A percentile compares a stretch with the other conserved stretches of the same genome.
phyloP scores from a whole-genome alignment of 306 rosid species.

The Lathyrus sativus region DNA sequence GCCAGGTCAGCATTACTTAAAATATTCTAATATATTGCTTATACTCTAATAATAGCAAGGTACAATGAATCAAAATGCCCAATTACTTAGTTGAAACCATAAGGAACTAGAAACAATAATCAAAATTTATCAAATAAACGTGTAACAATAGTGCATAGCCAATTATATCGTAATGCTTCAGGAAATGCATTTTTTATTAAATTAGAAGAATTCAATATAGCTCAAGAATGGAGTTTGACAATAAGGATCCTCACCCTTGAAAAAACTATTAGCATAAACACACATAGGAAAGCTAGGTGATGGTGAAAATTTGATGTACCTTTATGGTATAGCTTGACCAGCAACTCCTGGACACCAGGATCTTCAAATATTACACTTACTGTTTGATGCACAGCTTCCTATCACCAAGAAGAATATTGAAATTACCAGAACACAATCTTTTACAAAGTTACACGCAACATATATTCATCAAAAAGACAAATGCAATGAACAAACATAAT shows the following conservation, averaged over 20 bases:
- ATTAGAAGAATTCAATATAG: slow-evolving; percentile 20
- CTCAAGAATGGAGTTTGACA: slow-evolving; percentile 10
- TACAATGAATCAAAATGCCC: slow-evolving; percentile 21
- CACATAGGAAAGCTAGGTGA: slow-evolving; percentile 12
- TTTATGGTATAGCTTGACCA: slow-evolving; percentile 75
- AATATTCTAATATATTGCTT: too few species aligned
- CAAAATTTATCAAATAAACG: slow-evolving; percentile 16
- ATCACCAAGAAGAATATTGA: slow-evolving; percentile 38
- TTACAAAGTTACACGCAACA: slow-evolving; percentile 21
- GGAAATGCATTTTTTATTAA: slow-evolving; percentile 19
- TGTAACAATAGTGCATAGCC: neutral
- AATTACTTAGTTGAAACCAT: slow-evolving; percentile 26
- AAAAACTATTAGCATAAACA: slow-evolving; percentile 19
- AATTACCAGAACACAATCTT: slow-evolving; percentile 23
- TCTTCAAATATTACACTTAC: slow-evolving; percentile 95
- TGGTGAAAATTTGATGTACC: slow-evolving; percentile 36
- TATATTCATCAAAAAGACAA: slow-evolving; percentile 28
- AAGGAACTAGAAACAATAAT: slow-evolving; percentile 27
- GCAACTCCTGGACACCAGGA: slow-evolving; percentile 96
- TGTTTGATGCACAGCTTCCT: slow-evolving; percentile 97
- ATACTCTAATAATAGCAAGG: too few species aligned
- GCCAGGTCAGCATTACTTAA: too few species aligned
- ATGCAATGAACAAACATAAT: slow-evolving; percentile 16
- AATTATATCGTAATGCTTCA: slow-evolving; percentile 25
- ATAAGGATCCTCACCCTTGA: slow-evolving; percentile 17